phyloP scores from a whole-genome alignment of 805 yeast species.

The Yarrowia sp. region DNA sequence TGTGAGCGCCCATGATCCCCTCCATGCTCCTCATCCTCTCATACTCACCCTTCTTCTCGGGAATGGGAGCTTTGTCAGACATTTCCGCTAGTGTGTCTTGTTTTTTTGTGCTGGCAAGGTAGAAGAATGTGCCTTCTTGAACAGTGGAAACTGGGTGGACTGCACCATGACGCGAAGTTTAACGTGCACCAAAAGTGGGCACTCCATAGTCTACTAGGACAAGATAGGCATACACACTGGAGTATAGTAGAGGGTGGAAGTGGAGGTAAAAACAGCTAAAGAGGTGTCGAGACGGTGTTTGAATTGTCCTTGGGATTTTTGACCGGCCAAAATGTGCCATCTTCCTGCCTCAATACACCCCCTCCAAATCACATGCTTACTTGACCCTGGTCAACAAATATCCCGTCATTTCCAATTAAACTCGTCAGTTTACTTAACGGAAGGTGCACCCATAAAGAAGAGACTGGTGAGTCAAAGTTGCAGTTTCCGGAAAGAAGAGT shows the following conservation, averaged over 20 bases:
- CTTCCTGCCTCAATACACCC: too few relatives aligned
- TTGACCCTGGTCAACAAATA: too few relatives aligned
- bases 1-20: background rate
- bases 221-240: background rate
- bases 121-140: background rate
- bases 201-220: conserved; percentile 14
- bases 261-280: too few relatives aligned
- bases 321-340: too few relatives aligned
- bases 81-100: conserved; percentile 40
- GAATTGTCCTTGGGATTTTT: too few relatives aligned
- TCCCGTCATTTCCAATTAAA: too few relatives aligned
- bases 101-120: background rate
- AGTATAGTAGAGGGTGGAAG: background rate
- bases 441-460: too few relatives aligned
- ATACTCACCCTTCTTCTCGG: conserved; percentile 40
- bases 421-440: too few relatives aligned
- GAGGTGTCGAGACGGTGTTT: too few relatives aligned
- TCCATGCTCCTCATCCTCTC: background rate
- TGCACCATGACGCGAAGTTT: conserved; percentile 16
- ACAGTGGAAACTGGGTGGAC: background rate
- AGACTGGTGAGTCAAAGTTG: too few relatives aligned
- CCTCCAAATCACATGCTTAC: too few relatives aligned
- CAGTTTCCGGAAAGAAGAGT: too few relatives aligned
- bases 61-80: conserved; percentile 45
- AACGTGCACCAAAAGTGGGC: conserved; percentile 5